phyloP scores from a whole-genome alignment of 352 stramenopile species.

The Pythium apleroticum region DNA sequence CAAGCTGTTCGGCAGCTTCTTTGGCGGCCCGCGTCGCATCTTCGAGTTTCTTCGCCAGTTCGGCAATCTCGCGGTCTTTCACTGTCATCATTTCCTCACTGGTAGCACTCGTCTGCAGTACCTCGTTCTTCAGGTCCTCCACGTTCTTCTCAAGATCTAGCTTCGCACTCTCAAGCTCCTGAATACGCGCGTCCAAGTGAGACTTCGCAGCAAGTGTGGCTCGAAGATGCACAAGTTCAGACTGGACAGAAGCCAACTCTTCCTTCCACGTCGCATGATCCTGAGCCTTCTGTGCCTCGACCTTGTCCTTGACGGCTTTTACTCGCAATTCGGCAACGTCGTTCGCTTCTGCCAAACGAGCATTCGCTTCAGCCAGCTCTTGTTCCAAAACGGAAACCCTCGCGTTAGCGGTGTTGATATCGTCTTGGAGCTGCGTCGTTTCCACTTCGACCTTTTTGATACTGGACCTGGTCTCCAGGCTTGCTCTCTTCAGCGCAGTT shows the following conservation, averaged over 20 bases:
- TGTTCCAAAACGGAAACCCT: slow-evolving; percentile 24
- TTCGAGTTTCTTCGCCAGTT: slow-evolving; percentile 54
- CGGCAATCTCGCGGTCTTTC: slow-evolving; percentile 53
- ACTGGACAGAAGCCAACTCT: slow-evolving; percentile 35
- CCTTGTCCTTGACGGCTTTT: slow-evolving; percentile 17
- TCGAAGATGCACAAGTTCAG: slow-evolving; percentile 36
- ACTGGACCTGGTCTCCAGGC: slow-evolving; percentile 59
- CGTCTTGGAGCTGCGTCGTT: slow-evolving; percentile 44
- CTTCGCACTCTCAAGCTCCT: slow-evolving; percentile 36
- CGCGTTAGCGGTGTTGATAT: slow-evolving; percentile 41
- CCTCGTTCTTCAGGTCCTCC: slow-evolving; percentile 34
- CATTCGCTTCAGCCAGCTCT: slow-evolving; percentile 16
- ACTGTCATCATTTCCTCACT: slow-evolving; percentile 43
- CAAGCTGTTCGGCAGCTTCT: slow-evolving; percentile 18
- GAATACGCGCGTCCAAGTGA: slow-evolving; percentile 39
- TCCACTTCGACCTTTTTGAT: slow-evolving; percentile 51
- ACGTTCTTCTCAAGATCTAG: slow-evolving; percentile 35
- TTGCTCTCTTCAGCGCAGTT: slow-evolving; percentile 76
- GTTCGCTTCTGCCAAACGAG: slow-evolving; percentile 5
- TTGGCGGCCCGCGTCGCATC: slow-evolving; percentile 33
- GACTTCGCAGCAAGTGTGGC: slow-evolving; percentile 27
- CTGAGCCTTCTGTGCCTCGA: slow-evolving; percentile 35
- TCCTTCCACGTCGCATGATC: slow-evolving; percentile 27
- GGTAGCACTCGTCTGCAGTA: slow-evolving; percentile 37
- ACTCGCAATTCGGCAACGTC: slow-evolving; percentile 14